Evolutionary conservation across 139 green algal genomes (phyloP).

Genomic region (Micromonas commoda): DNA sequence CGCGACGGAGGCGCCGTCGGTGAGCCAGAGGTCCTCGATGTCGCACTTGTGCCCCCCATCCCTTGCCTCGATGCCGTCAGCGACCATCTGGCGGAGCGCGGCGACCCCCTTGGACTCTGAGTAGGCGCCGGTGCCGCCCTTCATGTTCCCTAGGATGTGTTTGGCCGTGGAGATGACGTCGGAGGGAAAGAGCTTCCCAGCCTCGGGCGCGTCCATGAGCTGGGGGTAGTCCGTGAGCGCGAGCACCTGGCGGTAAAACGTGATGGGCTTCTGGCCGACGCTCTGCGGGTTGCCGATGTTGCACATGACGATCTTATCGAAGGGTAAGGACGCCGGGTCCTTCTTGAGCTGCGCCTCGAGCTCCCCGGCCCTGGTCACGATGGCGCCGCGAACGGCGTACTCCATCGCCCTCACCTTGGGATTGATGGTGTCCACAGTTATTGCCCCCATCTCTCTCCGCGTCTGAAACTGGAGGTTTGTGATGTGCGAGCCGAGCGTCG

Average conservation of each 20-base stretch:
- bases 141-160: conserved; percentile 60
- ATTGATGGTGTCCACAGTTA: conserved; percentile 54
- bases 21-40: conserved; percentile 74
- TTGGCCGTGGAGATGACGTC: conserved; percentile 72
- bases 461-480: too few relatives aligned
- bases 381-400: conserved; percentile 87
- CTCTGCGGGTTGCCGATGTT: conserved; percentile 85
- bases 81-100: conserved; percentile 63
- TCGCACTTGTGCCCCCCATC: conserved; percentile 59
- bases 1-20: conserved; percentile 67
- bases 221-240: conserved; percentile 66
- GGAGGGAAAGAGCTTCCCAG: conserved; percentile 61
- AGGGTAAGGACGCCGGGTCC: not conserved
- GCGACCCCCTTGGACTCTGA: conserved; percentile 66
- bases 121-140: conserved; percentile 80
- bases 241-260: conserved; percentile 74
- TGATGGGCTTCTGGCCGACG: conserved; percentile 78
- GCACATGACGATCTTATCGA: conserved; percentile 29
- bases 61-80: conserved; percentile 62
- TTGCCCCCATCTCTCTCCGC: not conserved
- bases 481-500: too few relatives aligned
- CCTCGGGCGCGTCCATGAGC: conserved; percentile 60
- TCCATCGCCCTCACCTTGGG: conserved; percentile 62
- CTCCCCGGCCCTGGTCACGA: conserved; percentile 78
- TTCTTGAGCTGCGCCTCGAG: conserved; percentile 70